Conservation (phyloP, 768 basidiomycete genomes). For the Auricularia sp. region DNA sequence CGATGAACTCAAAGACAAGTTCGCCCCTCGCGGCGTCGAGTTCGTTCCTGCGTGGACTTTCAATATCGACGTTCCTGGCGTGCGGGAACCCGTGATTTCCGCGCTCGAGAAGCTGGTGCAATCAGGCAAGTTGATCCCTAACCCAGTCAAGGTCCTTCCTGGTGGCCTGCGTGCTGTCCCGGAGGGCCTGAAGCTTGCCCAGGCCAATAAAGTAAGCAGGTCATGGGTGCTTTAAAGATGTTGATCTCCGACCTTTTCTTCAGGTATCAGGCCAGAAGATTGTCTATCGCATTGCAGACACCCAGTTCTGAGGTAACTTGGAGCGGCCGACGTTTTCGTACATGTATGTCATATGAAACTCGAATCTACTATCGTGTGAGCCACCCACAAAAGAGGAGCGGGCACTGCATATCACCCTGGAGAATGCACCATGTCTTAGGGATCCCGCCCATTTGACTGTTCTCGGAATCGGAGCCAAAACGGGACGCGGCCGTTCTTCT, state of each 20-base stretch:
- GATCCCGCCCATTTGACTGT: no score
- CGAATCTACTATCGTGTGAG: no score
- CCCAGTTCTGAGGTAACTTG: background rate
- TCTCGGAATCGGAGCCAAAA: no score
- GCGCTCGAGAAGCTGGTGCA: background rate
- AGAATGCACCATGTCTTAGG: no score
- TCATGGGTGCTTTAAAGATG: background rate
- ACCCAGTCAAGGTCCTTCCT: conserved; percentile 7
- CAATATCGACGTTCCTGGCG: background rate
- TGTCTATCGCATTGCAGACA: conserved; percentile 9
- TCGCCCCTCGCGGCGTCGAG: conserved; percentile 1
- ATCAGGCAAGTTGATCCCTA: conserved; percentile 2
- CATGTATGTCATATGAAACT: no score
- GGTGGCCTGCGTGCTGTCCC: conserved; percentile 7
- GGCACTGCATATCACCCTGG: no score
- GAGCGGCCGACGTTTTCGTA: no score
- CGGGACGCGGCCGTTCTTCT: no score
- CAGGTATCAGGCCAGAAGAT: conserved; percentile 10
- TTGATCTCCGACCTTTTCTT: background rate
- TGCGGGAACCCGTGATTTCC: conserved; percentile 2
- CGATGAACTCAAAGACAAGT: no score
- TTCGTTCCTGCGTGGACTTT: conserved; percentile 3
- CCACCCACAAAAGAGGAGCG: no score
- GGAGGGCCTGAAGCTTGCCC: conserved; percentile 5
- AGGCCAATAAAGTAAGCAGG: conserved; percentile 3